phyloP scores from a whole-genome alignment of 768 basidiomycete species.

The Auricularia heimuer region DNA sequence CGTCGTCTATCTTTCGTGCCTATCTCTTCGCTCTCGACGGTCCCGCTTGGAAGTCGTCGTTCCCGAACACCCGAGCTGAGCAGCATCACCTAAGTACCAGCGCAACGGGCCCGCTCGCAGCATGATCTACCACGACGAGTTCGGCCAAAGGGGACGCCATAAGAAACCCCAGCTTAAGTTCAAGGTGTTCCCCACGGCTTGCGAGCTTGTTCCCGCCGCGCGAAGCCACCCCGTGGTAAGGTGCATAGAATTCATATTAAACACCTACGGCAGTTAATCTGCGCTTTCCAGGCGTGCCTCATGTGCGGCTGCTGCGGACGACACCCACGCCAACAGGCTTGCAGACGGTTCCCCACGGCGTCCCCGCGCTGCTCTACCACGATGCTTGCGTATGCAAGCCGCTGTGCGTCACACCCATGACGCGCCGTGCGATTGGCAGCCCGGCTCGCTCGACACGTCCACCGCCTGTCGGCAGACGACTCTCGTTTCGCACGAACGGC shows the following conservation, averaged over 20 bases:
- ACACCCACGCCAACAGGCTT: too few species aligned
- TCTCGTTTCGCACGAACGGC: too few species aligned
- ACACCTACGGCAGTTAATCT: too few species aligned
- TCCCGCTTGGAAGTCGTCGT: conserved; percentile 98
- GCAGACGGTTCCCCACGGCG: too few species aligned
- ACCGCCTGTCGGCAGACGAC: too few species aligned
- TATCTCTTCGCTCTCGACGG: conserved; percentile 94
- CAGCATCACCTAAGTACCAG: conserved; percentile 80
- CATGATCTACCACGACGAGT: conserved; percentile 87
- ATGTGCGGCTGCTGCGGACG: too few species aligned
- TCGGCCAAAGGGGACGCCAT: conserved; percentile 66
- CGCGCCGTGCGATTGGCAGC: too few species aligned
- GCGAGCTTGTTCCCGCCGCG: conserved; percentile 77
- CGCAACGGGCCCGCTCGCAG: conserved; percentile 81
- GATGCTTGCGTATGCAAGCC: too few species aligned
- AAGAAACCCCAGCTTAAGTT: conserved; percentile 61
- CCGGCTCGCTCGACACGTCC: too few species aligned
- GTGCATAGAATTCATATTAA: conserved; percentile 29
- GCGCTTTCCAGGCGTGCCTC: too few species aligned
- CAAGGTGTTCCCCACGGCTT: conserved; percentile 95
- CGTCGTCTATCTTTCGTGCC: conserved; percentile 86
- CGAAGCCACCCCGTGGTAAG: conserved; percentile 86
- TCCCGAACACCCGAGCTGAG: conserved; percentile 88
- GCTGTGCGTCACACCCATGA: too few species aligned
- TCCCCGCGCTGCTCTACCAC: too few species aligned